phyloP scores from a whole-genome alignment of 2,329 filamentous ascomycete species.

The Fonsecaea monophora region DNA sequence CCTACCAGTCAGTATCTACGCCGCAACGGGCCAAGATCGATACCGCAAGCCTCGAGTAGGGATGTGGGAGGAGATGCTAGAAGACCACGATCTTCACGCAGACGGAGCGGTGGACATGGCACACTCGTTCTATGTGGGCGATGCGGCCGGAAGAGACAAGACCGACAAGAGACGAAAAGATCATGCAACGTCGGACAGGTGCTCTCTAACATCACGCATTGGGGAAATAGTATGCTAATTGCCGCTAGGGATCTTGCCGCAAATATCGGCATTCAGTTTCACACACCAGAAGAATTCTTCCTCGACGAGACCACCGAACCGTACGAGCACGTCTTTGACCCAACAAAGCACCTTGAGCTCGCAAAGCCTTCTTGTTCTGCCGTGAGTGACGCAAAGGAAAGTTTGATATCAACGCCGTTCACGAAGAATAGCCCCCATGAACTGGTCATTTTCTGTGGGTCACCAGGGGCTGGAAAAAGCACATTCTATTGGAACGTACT shows the following conservation, averaged over 20 bases:
- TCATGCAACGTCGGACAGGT: slow-evolving; percentile 67
- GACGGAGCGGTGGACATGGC: slow-evolving; percentile 68
- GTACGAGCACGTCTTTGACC: slow-evolving; percentile 75
- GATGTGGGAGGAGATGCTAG: slow-evolving; percentile 79
- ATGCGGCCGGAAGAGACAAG: slow-evolving; percentile 69
- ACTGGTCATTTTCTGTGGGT: slow-evolving; percentile 84
- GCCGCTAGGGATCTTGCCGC: slow-evolving; percentile 75
- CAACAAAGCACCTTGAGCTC: slow-evolving; percentile 60
- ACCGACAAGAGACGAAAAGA: slow-evolving; percentile 57
- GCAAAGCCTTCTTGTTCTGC: neutral
- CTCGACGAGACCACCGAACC: slow-evolving; percentile 69
- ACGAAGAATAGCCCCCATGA: slow-evolving; percentile 72
- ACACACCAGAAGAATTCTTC: slow-evolving; percentile 93
- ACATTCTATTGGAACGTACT: slow-evolving; percentile 84
- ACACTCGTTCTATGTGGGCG: slow-evolving; percentile 84
- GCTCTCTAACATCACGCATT: slow-evolving; percentile 10
- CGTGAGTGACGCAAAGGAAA: neutral
- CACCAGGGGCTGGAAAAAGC: slow-evolving; percentile 88
- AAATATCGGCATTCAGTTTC: slow-evolving; percentile 80
- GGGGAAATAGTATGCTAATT: slow-evolving; percentile 3
- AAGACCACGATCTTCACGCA: slow-evolving; percentile 66
- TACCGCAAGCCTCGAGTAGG: slow-evolving; percentile 86
- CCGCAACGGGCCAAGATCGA: slow-evolving; percentile 79
- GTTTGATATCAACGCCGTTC: slow-evolving; percentile 43
- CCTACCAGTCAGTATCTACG: slow-evolving; percentile 80